Base-by-base conservation (phyloP, 140 eudicot species). In the Stevia rebaudiana region DNA sequence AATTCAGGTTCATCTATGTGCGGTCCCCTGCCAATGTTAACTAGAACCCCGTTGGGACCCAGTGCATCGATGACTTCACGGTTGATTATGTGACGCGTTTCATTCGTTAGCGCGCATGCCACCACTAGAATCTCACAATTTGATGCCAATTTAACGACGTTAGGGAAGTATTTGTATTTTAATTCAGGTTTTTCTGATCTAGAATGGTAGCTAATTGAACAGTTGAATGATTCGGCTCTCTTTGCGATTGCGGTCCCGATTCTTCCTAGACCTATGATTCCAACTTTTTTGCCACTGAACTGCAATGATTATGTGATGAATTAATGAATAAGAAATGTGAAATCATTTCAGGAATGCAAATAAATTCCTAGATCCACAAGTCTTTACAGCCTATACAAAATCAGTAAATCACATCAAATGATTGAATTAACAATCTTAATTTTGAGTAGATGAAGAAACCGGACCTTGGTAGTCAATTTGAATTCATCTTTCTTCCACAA, bases 181-280 rank as follows among this genome's bases (percentile, higher is more conserved):
- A 39, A 44, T 28, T 72, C 66, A 11, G 67, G 77, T 68, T 80
- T 82, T 54, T 75, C 49, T 46, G 84, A 53, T 72, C 86, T 74
- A 16, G 89, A 77, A 70, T 83, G 65, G 83, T 86, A 86, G 68
- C 83, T 80, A 17, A 82, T 73, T 0, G 82, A 68, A 65, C 95
- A 86, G 69, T 65, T 76, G 43, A 83, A 86, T 65, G 90, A 81
- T 71, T 81, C 83, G 3, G 88, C 95, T 67, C 95, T 63, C 30
- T 81, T 81, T 0, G 91, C 90, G 21, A 86, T 78, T 37, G 88
- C 88, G 61, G 78, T 57, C 2, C 95, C 95, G 7, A 86, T 86
- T 71, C 90, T 83, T 54, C 91, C 95, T 48, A 86, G 35, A 12
- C 91, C 95, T 22, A 86, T 13, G 11, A 86, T 81, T 36, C 95